Conservation (phyloP, 805 yeast species). For the Candida namnaoensis region DNA sequence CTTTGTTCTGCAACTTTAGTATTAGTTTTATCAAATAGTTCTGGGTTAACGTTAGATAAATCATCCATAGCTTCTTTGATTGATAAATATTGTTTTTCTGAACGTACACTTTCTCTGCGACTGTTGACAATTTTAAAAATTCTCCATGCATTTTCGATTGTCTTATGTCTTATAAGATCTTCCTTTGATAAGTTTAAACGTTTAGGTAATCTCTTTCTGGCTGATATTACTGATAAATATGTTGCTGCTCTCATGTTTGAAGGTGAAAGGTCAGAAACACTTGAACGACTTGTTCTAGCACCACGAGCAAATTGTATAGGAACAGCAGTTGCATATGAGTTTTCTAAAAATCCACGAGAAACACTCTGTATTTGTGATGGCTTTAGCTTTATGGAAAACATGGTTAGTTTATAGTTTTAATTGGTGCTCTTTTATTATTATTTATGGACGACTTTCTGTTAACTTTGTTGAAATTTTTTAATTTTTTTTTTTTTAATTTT, state of each 20-base stretch:
- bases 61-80: constrained; percentile 69
- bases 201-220: constrained; percentile 82
- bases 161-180: constrained; percentile 77
- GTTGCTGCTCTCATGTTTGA: constrained; percentile 38
- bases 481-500: no score
- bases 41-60: constrained; percentile 41
- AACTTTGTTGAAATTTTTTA: no score
- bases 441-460: no score
- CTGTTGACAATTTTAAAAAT: constrained; percentile 46
- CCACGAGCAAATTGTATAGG: constrained; percentile 28
- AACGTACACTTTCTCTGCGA: constrained; percentile 27
- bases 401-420: no score
- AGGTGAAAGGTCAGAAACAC: constrained; percentile 26
- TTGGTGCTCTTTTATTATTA: no score
- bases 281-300: constrained; percentile 30
- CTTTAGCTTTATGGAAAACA: no score
- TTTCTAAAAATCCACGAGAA: background rate
- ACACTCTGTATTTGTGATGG: background rate
- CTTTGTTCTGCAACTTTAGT: constrained; percentile 42
- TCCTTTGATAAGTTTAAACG: constrained; percentile 67
- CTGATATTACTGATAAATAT: constrained; percentile 73
- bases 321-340: background rate
- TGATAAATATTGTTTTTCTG: constrained; percentile 53
- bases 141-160: constrained; percentile 80
- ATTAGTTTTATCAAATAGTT: constrained; percentile 57